Evolutionary conservation across 495 filamentous ascomycete species (phyloP), one percentile per base, ranked within the genome.

Genomic region (Terfezia claveryi): DNA sequence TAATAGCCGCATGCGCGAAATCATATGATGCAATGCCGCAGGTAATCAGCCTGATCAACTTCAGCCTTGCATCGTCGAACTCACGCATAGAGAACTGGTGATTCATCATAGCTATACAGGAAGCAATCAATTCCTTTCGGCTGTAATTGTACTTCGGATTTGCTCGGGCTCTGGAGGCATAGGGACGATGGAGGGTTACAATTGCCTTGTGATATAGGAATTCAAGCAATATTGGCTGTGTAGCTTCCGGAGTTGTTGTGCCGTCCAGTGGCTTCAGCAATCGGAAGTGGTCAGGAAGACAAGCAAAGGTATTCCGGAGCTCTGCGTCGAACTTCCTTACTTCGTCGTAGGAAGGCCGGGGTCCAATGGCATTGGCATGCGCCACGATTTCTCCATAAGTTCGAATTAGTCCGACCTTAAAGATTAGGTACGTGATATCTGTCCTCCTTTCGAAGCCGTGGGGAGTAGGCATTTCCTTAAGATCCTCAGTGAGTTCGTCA

Each of bases 1-100:
- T 79, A 85, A 94, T 94, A 2, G 85, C 82, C 1, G 85, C 87
- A 16, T 92, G 79, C 12, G 94, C 69, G 61, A 89, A 93, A 60
- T 96, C 89, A 23, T 76, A 73, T 51, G 80, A 82, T 16, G 85
- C 85, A 4, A 92, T 74, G 0, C 82, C 82, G 2, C 73, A 72
- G 16, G 77, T 85, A 52, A 89, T 77, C 65, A 83, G 73, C 76
- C 86, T 60, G 80, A 78, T 66, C 85, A 80, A 20, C 73, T 74
- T 54, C 81, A 76, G 44, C 88, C 67, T 14, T 2, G 81, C 78
- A 62, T 82, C 76, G 3, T 77, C 81, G 61, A 93, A 88, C 20
- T 73, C 72, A 64, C 83, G 76, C 12, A 96, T 70, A n/a, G 80
- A 83, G 38, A 73, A 74, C 63, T 95, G 79, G 57, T 87, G 80